phyloP scores from a whole-genome alignment of 2,329 filamentous ascomycete species.

The Leptographium radiaticola region DNA sequence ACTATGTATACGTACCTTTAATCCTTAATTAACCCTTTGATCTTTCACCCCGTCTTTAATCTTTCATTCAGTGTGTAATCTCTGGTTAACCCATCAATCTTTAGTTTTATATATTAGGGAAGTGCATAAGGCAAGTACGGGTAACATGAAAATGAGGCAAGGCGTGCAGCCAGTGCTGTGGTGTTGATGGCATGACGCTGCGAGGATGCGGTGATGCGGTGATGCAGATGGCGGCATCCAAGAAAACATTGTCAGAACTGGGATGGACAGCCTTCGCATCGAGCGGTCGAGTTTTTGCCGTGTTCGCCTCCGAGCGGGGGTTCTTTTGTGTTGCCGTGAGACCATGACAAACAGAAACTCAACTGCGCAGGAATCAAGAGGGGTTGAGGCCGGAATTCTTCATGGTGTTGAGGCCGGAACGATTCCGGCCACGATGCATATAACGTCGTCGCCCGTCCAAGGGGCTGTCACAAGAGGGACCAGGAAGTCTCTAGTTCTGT shows the following conservation, averaged over 20 bases:
- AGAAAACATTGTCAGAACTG: not conserved
- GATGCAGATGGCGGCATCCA: not conserved
- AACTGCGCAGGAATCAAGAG: not conserved
- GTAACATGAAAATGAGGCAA: too few relatives aligned
- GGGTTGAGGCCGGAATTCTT: constrained; percentile 9
- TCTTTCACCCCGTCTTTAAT: too few relatives aligned
- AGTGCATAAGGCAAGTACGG: too few relatives aligned
- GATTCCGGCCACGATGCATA: constrained; percentile 36
- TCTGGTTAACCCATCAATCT: too few relatives aligned
- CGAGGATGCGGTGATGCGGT: not conserved
- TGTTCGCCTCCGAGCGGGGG: not conserved
- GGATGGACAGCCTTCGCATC: not conserved
- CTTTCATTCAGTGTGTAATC: too few relatives aligned
- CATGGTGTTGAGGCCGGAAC: constrained; percentile 26
- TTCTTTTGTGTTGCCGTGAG: not conserved
- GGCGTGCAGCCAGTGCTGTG: too few relatives aligned
- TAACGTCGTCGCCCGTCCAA: constrained; percentile 19
- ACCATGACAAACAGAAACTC: constrained; percentile 9
- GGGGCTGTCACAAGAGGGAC: not conserved
- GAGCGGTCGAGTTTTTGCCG: not conserved
- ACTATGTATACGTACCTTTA: too few relatives aligned
- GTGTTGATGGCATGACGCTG: not conserved
- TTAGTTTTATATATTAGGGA: too few relatives aligned
- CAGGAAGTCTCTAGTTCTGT: not conserved
- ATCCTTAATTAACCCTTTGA: too few relatives aligned